These are phyloP conservation scores for Cyberlindnera nakhonratchasimensis DNA, from an alignment of 805 yeast genomes.

Conservation along the genomic window DNA sequence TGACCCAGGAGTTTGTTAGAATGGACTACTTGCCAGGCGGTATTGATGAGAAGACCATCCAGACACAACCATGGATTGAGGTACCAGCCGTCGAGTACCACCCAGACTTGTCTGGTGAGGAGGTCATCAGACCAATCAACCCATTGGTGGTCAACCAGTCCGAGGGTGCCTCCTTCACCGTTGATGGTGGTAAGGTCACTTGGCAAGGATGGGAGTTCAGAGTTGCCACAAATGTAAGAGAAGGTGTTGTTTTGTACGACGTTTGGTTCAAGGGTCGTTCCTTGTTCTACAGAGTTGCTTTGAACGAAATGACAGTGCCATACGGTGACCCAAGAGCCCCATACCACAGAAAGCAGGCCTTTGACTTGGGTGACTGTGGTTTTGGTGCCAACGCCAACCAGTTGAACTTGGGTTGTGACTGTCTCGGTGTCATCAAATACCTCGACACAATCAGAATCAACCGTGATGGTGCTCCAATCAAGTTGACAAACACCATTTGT, in stretches of 20 bases:
- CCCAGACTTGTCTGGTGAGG: constrained; percentile 61
- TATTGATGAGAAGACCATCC: constrained; percentile 50
- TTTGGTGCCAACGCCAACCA: constrained; percentile 72
- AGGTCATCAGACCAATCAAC: constrained; percentile 50
- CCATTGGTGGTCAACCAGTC: constrained; percentile 72
- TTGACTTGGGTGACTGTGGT: constrained; percentile 83
- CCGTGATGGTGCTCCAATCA: constrained; percentile 56
- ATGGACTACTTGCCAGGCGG: constrained; percentile 76
- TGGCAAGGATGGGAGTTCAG: constrained; percentile 89
- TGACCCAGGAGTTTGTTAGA: constrained; percentile 58
- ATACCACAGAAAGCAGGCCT: constrained; percentile 82
- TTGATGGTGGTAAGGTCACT: constrained; percentile 54
- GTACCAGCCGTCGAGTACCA: constrained; percentile 68
- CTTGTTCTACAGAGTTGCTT: constrained; percentile 64
- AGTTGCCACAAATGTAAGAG: constrained; percentile 67
- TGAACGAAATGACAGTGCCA: constrained; percentile 86
- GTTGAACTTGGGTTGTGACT: constrained; percentile 73
- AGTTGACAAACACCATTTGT: constrained; percentile 69
- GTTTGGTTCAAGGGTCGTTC: constrained; percentile 74
- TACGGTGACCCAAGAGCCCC: constrained; percentile 85
- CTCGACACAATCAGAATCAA: constrained; percentile 57
- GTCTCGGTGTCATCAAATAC: constrained; percentile 76
- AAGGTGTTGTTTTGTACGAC: constrained; percentile 74
- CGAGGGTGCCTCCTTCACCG: constrained; percentile 70
- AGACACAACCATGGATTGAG: constrained; percentile 57